Conservation (phyloP, 495 filamentous ascomycete genomes). For the Neurospora sp. region DNA sequence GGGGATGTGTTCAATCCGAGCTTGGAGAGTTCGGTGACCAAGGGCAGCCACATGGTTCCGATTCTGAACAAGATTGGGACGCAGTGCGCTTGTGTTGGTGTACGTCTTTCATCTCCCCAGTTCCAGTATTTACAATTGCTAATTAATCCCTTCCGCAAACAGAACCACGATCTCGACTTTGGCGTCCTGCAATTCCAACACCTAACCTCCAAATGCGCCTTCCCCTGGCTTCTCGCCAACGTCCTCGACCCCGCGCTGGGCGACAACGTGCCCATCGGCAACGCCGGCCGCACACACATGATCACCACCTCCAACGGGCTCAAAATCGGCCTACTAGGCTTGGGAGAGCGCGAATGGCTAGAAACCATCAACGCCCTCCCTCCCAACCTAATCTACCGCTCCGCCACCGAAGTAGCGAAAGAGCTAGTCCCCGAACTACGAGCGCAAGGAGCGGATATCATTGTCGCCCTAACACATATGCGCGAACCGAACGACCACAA, state of each 20-base stretch:
- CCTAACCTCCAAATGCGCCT: constrained; percentile 61
- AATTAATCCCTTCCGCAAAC: not conserved
- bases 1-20: constrained; percentile 90
- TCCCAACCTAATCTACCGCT: constrained; percentile 68
- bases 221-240: constrained; percentile 86
- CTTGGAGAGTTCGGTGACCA: constrained; percentile 75
- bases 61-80: constrained; percentile 71
- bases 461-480: constrained; percentile 75
- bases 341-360: constrained; percentile 70
- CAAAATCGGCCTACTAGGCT: constrained; percentile 75
- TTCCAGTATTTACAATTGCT: no score
- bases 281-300: constrained; percentile 59
- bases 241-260: constrained; percentile 71
- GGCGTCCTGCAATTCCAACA: constrained; percentile 71
- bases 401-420: constrained; percentile 58
- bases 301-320: constrained; percentile 70
- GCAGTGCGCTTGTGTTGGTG: constrained; percentile 68
- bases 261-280: constrained; percentile 54
- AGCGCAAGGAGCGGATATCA: constrained; percentile 66
- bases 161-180: constrained; percentile 91
- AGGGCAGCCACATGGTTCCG: constrained; percentile 80
- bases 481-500: constrained; percentile 80
- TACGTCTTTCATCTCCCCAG: constrained; percentile 30
- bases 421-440: constrained; percentile 60
- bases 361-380: constrained; percentile 81